Base-by-base conservation (phyloP, 2,329 filamentous ascomycete species). In the Aspergillus alliaceus region DNA sequence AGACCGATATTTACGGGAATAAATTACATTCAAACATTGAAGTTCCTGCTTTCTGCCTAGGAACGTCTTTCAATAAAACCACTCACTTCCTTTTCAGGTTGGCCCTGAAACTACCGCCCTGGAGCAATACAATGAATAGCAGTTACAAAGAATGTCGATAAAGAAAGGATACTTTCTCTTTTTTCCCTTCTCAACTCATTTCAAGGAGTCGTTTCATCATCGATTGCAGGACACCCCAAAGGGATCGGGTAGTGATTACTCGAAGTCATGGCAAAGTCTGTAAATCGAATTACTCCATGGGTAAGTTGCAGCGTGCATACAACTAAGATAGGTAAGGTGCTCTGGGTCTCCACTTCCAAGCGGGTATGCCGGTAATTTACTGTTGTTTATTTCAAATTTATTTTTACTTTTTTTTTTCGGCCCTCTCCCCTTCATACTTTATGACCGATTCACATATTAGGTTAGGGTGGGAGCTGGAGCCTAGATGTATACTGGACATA, bases 291-390 rank as follows among this genome's bases (percentile, higher is more conserved):
- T 44, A 44, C 40, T 44, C 44, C 44, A 32, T 48, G 20, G 37
- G 22, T 4, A 24, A 24, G 12, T 44, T 44, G 40, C 14, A 44
- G 24, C 25, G n/a, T 32, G 29, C n/a, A 48, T 34, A 48, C 14
- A 22, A 32, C 44, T 48, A 20, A 22, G 44, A 48, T 46, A 46
- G 42, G 42, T 15, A 46, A 46, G 42, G 42, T 29, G 18, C 15
- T 44, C 22, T n/a, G 6, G 20, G 22, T n/a, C 44, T 42, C 58
- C 55, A 53, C 42, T 51, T 25, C 9, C 40, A 48, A 52, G 58
- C 51, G 58, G 58, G 55, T 60, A 59, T 54, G 58, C 58, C 58
- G 58, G 58, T 56, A 56, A 44, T 37, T 54, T 48, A 34, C 24
- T 48, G 29, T 53, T 53, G 24, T 48, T 53, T 42, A 47, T 27